Evolutionary conservation across 805 yeast genomes (phyloP).

Genomic region (Brettanomyces custersianus): DNA sequence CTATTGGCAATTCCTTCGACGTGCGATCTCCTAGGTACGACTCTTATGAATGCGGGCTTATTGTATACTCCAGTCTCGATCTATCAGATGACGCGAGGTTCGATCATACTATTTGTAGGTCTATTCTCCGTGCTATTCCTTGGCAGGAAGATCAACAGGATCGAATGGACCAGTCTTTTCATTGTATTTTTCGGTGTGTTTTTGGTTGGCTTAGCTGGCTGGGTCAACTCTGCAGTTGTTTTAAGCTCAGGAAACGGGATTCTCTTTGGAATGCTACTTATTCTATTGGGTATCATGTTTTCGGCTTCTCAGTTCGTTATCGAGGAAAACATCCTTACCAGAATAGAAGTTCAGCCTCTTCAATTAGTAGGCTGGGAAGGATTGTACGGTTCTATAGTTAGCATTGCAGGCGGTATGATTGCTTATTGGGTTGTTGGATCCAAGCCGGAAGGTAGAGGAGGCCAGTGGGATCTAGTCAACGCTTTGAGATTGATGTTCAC

Average conservation of each 20-base stretch:
- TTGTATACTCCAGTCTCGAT: conserved; percentile 69
- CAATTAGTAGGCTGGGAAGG: conserved; percentile 71
- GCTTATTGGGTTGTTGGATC: conserved; percentile 35
- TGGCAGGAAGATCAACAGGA: conserved; percentile 40
- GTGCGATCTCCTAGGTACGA: conserved; percentile 68
- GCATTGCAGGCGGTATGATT: conserved; percentile 35
- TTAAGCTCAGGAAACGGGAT: conserved; percentile 19
- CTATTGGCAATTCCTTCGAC: conserved; percentile 52
- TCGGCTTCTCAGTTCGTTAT: conserved; percentile 72
- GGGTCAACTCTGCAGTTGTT: conserved; percentile 15
- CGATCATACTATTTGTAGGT: conserved; percentile 69
- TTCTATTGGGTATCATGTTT: conserved; percentile 54
- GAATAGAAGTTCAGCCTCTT: conserved; percentile 48
- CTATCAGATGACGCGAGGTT: conserved; percentile 82
- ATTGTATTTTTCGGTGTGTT: conserved; percentile 62
- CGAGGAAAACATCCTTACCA: conserved; percentile 58
- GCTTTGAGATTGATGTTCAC: conserved; percentile 41
- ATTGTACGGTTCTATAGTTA: conserved; percentile 45
- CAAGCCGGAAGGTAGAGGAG: conserved; percentile 30
- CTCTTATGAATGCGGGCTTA: conserved; percentile 68
- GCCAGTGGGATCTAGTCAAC: conserved; percentile 47
- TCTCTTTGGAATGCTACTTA: conserved; percentile 46
- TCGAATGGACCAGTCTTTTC: conserved; percentile 63
- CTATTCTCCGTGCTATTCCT: conserved; percentile 57
- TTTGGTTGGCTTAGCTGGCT: conserved; percentile 66